Evolutionary conservation across 768 basidiomycete species (phyloP), one percentile per base, ranked within the genome.

Genomic region (Daedaleopsis sinensis): DNA sequence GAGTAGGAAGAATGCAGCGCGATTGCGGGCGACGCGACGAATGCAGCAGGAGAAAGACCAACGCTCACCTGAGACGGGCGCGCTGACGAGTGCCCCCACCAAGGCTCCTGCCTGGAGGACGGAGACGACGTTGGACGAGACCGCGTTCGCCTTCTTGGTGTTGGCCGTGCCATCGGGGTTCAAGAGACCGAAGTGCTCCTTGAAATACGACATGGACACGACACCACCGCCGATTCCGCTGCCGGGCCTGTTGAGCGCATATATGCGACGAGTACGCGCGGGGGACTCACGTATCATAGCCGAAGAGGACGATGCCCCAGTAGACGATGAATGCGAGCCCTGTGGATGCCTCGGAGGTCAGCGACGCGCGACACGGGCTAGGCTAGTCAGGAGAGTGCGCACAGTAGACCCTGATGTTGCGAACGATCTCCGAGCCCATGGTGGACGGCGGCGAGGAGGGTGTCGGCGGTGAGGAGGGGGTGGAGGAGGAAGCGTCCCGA

Each of bases 41-140:
- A n/a, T n/a, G n/a, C n/a, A n/a, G n/a, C n/a, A n/a, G n/a, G n/a
- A n/a, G n/a, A n/a, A n/a, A n/a, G n/a, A n/a, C n/a, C n/a, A n/a
- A n/a, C n/a, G n/a, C 79, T 52, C 59, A 90, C 90, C 76, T 12
- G 90, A 90, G 46, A 90, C 68, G 0, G 88, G 88, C 1, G 89
- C 88, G 65, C 86, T 88, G 11, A 82, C 82, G 7, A 96, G 71
- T 13, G 93, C 91, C 59, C 93, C 94, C 69, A 94, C 94, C 81
- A 94, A 94, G 0, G 91, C 91, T 12, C 91, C 92, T 4, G 87
- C 91, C 70, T 94, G 93, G 11, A 95, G 80, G 5, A 94, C 90
- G 3, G 93, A 91, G 18, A 95, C 94, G 44, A 96, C 88, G 65
- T 91, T 93, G 46, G 89, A 88, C 0, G 87, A 88, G n/a, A 94